Conservation (phyloP, 2,329 filamentous ascomycete genomes). For the Fonsecaea pedrosoi region DNA sequence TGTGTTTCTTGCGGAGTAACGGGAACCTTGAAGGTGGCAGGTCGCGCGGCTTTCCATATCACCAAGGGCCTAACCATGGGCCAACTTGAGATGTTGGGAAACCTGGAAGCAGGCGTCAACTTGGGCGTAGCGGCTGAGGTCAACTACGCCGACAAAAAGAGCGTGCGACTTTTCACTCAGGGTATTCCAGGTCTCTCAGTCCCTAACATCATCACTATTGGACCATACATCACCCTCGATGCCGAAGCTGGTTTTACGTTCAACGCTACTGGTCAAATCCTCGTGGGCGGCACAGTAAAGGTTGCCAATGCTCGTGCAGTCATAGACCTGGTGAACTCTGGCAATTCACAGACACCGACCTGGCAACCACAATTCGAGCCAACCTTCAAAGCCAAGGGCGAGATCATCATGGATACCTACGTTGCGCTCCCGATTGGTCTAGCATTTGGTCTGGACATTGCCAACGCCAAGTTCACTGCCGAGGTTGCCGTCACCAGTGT, state of each 20-base stretch:
- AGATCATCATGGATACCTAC: slow-evolving; percentile 2
- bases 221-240: slow-evolving; percentile 2
- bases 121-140: slow-evolving; percentile 1
- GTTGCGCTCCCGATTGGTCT: background rate
- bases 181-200: background rate
- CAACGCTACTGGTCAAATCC: background rate
- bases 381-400: background rate
- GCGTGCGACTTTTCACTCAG: slow-evolving; percentile 1
- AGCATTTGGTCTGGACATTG: background rate
- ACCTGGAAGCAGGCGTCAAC: background rate
- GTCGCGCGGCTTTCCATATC: background rate
- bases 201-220: background rate
- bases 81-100: slow-evolving; percentile 2
- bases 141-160: background rate
- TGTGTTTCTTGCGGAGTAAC: background rate
- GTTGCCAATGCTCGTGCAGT: background rate
- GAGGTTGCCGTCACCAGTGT: background rate
- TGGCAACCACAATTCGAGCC: background rate
- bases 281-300: background rate
- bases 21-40: background rate
- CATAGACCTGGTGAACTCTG: background rate
- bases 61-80: slow-evolving; percentile 1
- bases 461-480: background rate
- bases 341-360: background rate
- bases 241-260: background rate